Evolutionary conservation across 495 filamentous ascomycete species (phyloP).

Genomic region (Penicillium salamii): DNA sequence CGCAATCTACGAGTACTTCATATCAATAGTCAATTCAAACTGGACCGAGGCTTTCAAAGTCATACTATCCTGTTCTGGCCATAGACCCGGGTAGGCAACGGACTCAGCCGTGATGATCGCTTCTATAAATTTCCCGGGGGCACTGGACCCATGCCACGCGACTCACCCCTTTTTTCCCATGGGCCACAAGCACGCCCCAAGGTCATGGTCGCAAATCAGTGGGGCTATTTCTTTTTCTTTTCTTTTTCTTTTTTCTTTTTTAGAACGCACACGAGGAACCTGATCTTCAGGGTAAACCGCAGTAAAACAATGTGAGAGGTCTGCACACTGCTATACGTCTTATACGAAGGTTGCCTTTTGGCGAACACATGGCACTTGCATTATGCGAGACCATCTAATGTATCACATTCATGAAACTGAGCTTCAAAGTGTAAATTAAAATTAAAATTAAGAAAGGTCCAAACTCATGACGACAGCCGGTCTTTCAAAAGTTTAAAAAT

Average conservation of each 20-base stretch:
- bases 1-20: not conserved
- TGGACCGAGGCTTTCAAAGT: slow-evolving; percentile 1
- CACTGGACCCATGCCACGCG: slow-evolving; percentile 10
- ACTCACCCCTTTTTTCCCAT: slow-evolving; percentile 7
- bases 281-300: not conserved
- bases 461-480: not conserved
- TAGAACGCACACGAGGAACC: slow-evolving; percentile 1
- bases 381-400: slow-evolving; percentile 1
- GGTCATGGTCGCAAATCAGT: slow-evolving; percentile 8
- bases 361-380: slow-evolving; percentile 32
- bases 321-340: not conserved
- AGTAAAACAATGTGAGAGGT: not conserved
- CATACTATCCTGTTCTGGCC: slow-evolving; percentile 7
- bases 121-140: slow-evolving; percentile 6
- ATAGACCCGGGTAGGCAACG: slow-evolving; percentile 11
- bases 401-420: slow-evolving; percentile 14
- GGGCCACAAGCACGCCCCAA: not conserved
- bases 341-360: slow-evolving; percentile 11
- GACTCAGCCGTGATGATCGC: slow-evolving; percentile 11
- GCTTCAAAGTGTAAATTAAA: not conserved
- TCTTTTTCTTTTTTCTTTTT: not conserved
- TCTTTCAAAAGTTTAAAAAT: not conserved
- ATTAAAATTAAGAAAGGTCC: slow-evolving; percentile 5
- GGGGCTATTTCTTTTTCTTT: not conserved
- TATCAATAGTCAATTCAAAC: slow-evolving; percentile 1